A percentile compares a stretch with the other conserved stretches of the same genome.
These are phyloP conservation scores for Penicillium sclerotigenum DNA, from an alignment of 2,329 filamentous ascomycete genomes.

Conservation along the genomic window DNA sequence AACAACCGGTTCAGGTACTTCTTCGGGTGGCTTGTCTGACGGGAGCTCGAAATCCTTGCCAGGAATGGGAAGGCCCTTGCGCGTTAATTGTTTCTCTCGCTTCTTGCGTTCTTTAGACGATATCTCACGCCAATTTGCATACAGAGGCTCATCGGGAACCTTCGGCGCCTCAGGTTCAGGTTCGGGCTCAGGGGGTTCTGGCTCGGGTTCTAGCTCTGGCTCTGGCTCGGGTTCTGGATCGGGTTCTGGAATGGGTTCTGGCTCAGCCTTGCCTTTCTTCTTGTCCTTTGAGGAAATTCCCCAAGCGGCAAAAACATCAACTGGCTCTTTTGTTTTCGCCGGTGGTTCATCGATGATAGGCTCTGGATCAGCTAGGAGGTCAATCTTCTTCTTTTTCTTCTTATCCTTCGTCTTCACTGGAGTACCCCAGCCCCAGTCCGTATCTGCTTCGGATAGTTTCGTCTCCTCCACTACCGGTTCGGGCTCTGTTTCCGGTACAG, in stretches of 20 bases:
- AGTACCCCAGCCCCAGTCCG: constrained; percentile 31
- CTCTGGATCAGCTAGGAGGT: constrained; percentile 27
- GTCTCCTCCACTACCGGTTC: constrained; percentile 14
- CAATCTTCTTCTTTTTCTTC: constrained; percentile 35
- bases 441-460: constrained; percentile 15
- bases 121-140: constrained; percentile 35
- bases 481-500: constrained; percentile 9
- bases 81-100: constrained; percentile 33
- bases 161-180: constrained; percentile 20
- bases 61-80: constrained; percentile 31
- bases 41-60: constrained; percentile 29
- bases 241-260: constrained; percentile 15
- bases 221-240: constrained; percentile 11
- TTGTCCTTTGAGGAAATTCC: constrained; percentile 24
- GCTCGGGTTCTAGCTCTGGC: constrained; percentile 24
- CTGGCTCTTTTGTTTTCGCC: constrained; percentile 21
- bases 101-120: constrained; percentile 47
- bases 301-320: constrained; percentile 30
- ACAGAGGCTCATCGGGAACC: constrained; percentile 36
- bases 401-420: constrained; percentile 32
- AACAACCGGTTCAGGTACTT: constrained; percentile 21
- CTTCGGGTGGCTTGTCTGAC: constrained; percentile 19
- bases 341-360: constrained; percentile 19
- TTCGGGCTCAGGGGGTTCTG: constrained; percentile 27
- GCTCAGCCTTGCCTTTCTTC: constrained; percentile 29